Evolutionary conservation across 768 basidiomycete genomes (phyloP).

Genomic region (Saitozyma sp.): DNA sequence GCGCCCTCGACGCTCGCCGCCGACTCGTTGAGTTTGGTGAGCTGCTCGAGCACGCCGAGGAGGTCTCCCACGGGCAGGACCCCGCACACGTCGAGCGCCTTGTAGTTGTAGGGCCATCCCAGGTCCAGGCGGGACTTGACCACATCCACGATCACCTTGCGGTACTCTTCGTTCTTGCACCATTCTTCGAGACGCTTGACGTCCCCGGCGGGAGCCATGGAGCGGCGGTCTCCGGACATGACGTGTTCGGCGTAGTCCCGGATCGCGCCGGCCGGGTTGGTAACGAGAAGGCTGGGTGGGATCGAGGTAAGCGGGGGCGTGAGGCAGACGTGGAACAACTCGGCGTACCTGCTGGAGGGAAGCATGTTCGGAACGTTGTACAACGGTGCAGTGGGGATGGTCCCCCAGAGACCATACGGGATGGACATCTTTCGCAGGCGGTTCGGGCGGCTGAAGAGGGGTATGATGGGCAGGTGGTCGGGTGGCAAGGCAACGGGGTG

Average conservation of each 20-base stretch:
- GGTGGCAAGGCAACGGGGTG: neutral
- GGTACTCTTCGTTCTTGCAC: slow-evolving; percentile 34
- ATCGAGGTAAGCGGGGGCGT: neutral
- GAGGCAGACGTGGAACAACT: slow-evolving; percentile 2
- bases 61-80: slow-evolving; percentile 25
- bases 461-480: neutral
- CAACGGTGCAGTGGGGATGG: neutral
- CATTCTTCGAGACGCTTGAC: slow-evolving; percentile 26
- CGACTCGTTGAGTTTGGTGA: slow-evolving; percentile 25
- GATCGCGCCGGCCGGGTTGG: slow-evolving; percentile 26
- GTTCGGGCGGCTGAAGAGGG: neutral
- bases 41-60: slow-evolving; percentile 18
- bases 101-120: slow-evolving; percentile 46
- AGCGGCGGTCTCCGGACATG: slow-evolving; percentile 25
- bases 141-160: slow-evolving; percentile 40
- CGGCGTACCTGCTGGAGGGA: neutral
- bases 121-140: slow-evolving; percentile 36
- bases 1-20: slow-evolving; percentile 23
- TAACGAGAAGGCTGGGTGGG: slow-evolving; percentile 21
- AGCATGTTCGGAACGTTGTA: neutral
- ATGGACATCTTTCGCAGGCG: slow-evolving; percentile 25
- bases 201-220: slow-evolving; percentile 20
- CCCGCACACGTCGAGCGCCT: slow-evolving; percentile 35
- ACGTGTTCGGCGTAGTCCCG: slow-evolving; percentile 35
- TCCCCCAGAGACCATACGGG: slow-evolving; percentile 20